Evolutionary conservation across 148 eudicot genomes (phyloP), one percentile per base, ranked within the genome.

Genomic region (Rhododendron kiyosumense): DNA sequence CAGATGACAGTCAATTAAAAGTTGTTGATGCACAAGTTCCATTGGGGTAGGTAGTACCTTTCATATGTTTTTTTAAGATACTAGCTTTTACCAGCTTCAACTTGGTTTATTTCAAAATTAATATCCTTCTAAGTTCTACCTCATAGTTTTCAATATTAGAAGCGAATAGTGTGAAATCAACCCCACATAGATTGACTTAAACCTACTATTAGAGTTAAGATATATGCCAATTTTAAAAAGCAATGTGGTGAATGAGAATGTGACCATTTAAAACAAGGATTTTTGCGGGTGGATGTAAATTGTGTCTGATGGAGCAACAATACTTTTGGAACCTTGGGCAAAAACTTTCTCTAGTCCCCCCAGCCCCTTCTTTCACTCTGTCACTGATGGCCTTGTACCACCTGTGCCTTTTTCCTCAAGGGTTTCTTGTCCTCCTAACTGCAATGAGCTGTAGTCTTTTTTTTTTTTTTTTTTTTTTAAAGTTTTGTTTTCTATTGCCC

Each of bases 41-140:
- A 81, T 89, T 96, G 30, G 99, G 99, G 98, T 96, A 89, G 30
- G 92, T 85, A 69, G 30, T 52, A 36, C 36, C 74, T 84, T 52
- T 48, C 63, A 67, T 30, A 4, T 38, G 74, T 87, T 79, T 30
- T 15, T 32, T 34, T 74, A 32, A 67, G 20, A 83, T 28, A 30
- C 32, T n/a, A n/a, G n/a, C n/a, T 69, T 87, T 34, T 18, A 36
- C 46, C 46, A 36, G n/a, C 79, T 20, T 36, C 46, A 17, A 75
- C 79, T 34, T 38, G 45, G 78, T 75, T 75, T 5, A 32, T 73
- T 17, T 32, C 22, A 12, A 32, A 0, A 73, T 32, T 13, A 30
- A 71, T 71, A 28, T 2, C 38, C 34, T 71, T 71, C 38, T 0
- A 28, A 54, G 61, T 54, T 17, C 22, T 54, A 54, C 28, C 0